Evolutionary conservation across 108 stramenopile genomes (phyloP), one percentile per base, ranked within the genome.

Genomic region (Fragilaria radians): DNA sequence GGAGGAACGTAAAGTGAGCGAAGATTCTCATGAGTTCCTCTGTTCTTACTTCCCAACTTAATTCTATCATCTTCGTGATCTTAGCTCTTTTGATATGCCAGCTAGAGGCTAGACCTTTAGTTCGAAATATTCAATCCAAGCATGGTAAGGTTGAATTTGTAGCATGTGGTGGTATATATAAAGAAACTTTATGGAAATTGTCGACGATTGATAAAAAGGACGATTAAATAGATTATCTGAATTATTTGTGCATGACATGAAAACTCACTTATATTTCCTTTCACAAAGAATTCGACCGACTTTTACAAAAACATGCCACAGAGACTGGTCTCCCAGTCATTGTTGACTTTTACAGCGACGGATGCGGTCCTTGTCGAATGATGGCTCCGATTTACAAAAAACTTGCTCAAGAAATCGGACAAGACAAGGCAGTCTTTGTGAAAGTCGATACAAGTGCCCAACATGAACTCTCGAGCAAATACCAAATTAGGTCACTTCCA

Each of bases 381-480:
- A 95, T 95, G 68, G 95, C 95, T 23, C 95, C 95, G 11, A 86
- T 89, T 42, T 96, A 86, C 83, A 89, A 92, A 74, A 82, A 92
- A 61, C 80, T 94, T 7, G 95, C 93, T 46, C 69, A 83, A 55
- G 86, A 94, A 48, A 70, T 79, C 29, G 58, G 54, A 14, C 71
- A 74, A 32, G 91, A 85, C 62, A 72, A 78, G 68, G 93, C 93
- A 5, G 93, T 96, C 48, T 94, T 96, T 73, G 91, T 90, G 63
- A 96, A 96, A 68, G 88, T 96, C 23, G 89, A 96, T 51, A 89
- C 88, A 57, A 86, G 87, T 46, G 80, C 80, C 18, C 75, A 83
- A 59, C 72, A 86, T 57, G 86, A 89, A 63, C 58, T 89, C 14
- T 59, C 66, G 27, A 28, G 52, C 0, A 78, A 87, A 2, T 89